These are phyloP conservation scores for Phaeodactylum tricornutum DNA, from an alignment of 108 stramenopile genomes.

Conservation along the genomic window DNA sequence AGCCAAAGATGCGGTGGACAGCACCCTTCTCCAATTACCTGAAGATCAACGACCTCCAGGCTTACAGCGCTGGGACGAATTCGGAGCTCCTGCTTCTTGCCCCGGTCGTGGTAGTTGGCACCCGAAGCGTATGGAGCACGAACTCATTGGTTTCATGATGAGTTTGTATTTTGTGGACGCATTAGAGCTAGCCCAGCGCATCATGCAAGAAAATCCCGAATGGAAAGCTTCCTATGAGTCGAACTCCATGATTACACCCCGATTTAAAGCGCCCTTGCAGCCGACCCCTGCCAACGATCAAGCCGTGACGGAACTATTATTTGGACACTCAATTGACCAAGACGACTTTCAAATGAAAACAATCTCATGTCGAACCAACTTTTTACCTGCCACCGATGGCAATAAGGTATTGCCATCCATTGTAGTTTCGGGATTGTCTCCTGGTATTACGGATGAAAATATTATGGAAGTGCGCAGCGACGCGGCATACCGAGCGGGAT, in stretches of 20 bases:
- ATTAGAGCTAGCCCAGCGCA: constrained; percentile 38
- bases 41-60: constrained; percentile 38
- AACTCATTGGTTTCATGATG: constrained; percentile 69
- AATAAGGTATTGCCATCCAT: constrained; percentile 36
- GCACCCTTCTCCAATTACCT: constrained; percentile 15
- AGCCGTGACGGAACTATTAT: constrained; percentile 36
- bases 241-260: neutral
- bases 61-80: constrained; percentile 71
- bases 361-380: constrained; percentile 75
- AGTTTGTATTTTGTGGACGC: constrained; percentile 73
- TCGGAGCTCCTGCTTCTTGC: constrained; percentile 61
- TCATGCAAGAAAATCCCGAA: neutral
- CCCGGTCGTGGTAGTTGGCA: constrained; percentile 80
- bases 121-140: constrained; percentile 72
- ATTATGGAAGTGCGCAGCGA: constrained; percentile 44
- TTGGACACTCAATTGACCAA: constrained; percentile 23
- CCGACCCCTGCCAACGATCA: constrained; percentile 14
- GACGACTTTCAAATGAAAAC: constrained; percentile 35
- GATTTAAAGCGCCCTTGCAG: neutral
- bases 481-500: constrained; percentile 48
- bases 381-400: constrained; percentile 56
- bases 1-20: constrained; percentile 30
- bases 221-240: neutral
- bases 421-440: constrained; percentile 46
- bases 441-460: constrained; percentile 27